phyloP scores from a whole-genome alignment of 371 early-diverging fungal species.

The Funneliformis caledonium region DNA sequence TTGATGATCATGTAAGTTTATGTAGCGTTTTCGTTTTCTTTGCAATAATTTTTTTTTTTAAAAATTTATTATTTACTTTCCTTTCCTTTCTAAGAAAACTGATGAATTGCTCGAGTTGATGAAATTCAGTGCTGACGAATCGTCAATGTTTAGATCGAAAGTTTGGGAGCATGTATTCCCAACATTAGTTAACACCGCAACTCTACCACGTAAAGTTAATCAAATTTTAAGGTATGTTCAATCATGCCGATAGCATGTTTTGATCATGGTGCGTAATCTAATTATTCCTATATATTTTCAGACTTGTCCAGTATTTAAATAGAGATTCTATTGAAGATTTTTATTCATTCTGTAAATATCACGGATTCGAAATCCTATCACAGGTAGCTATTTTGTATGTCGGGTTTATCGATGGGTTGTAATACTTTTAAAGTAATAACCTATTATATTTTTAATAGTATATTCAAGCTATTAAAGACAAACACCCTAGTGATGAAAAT shows the following conservation, averaged over 20 bases:
- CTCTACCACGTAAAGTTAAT: neutral
- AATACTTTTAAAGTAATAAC: neutral
- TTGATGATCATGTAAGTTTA: slow-evolving; percentile 37
- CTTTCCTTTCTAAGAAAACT: slow-evolving; percentile 23
- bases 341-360: slow-evolving; percentile 25
- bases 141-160: slow-evolving; percentile 18
- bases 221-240: slow-evolving; percentile 11
- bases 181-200: neutral
- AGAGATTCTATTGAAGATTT: slow-evolving; percentile 36
- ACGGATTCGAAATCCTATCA: slow-evolving; percentile 24
- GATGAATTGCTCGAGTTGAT: slow-evolving; percentile 26
- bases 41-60: neutral
- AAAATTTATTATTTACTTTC: neutral
- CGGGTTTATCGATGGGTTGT: neutral
- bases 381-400: slow-evolving; percentile 9
- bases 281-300: neutral
- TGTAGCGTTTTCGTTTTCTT: neutral
- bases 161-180: slow-evolving; percentile 11
- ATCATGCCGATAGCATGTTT: neutral
- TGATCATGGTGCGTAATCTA: neutral
- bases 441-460: neutral
- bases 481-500: slow-evolving; percentile 22
- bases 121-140: slow-evolving; percentile 36
- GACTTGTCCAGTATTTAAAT: slow-evolving; percentile 27
- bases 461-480: slow-evolving; percentile 16